phyloP scores from a whole-genome alignment of 768 basidiomycete genomes.

The Suillus plorans region DNA sequence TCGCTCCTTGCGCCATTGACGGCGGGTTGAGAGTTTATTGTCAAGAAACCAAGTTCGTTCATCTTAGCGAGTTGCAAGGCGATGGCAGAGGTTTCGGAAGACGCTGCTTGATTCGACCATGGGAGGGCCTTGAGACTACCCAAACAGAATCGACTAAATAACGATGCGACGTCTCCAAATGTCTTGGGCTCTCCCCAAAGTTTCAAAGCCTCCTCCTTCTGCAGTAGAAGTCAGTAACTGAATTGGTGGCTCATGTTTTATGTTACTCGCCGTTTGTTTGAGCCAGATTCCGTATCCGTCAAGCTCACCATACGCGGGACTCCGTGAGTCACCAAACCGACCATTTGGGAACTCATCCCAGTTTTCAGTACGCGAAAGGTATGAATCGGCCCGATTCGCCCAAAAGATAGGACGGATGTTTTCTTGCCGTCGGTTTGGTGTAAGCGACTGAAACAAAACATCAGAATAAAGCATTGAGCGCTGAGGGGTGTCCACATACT shows the following conservation, averaged over 20 bases:
- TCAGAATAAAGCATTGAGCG: conserved; percentile 14
- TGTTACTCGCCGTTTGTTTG: conserved; percentile 71
- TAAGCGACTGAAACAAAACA: conserved; percentile 63
- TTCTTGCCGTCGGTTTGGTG: conserved; percentile 87
- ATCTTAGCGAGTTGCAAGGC: conserved; percentile 75
- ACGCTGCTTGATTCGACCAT: conserved; percentile 91
- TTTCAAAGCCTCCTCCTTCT: conserved; percentile 86
- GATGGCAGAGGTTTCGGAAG: conserved; percentile 82
- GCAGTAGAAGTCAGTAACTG: conserved; percentile 11
- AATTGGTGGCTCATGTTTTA: not conserved
- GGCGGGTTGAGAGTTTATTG: conserved; percentile 96
- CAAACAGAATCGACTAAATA: conserved; percentile 86
- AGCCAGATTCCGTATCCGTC: conserved; percentile 95
- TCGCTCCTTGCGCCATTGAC: conserved; percentile 88
- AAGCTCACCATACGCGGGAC: conserved; percentile 96
- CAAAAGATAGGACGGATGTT: conserved; percentile 98
- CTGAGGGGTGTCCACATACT: conserved; percentile 39
- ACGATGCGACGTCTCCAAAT: conserved; percentile 58
- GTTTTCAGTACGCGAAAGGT: conserved; percentile 93
- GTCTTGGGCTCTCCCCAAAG: conserved; percentile 85
- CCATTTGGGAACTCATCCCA: conserved; percentile 99
- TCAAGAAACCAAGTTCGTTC: conserved; percentile 91
- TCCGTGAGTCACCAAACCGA: conserved; percentile 95
- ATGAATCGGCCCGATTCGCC: conserved; percentile 95
- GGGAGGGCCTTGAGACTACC: conserved; percentile 77